Conservation (phyloP, 192 early-diverging fungal genomes). For the Gamsiella multidivaricata region DNA sequence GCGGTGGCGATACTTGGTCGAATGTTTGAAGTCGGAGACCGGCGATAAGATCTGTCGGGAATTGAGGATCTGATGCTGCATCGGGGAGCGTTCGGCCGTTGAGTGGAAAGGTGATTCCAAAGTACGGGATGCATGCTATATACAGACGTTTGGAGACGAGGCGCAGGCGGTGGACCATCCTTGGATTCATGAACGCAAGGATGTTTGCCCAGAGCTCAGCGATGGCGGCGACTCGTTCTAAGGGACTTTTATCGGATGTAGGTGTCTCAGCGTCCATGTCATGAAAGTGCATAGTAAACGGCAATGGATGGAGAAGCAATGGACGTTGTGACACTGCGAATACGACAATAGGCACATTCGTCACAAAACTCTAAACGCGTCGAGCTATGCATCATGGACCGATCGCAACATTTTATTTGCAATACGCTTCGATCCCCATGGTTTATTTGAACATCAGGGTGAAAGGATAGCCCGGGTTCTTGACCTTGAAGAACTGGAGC, state of each 20-base stretch:
- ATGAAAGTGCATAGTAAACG: too few species aligned
- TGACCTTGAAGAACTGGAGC: conserved; percentile 73
- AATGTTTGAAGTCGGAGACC: conserved; percentile 1
- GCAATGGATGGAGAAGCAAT: too few species aligned
- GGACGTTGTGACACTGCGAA: too few species aligned
- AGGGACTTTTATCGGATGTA: background rate
- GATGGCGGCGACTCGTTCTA: conserved; percentile 20
- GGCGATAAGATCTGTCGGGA: conserved; percentile 3
- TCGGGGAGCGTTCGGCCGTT: background rate
- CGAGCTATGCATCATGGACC: too few species aligned
- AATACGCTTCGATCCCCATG: too few species aligned
- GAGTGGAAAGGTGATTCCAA: conserved; percentile 1
- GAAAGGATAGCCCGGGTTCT: conserved; percentile 83
- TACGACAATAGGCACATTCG: too few species aligned
- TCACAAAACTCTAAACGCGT: too few species aligned
- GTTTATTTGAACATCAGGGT: conserved; percentile 56
- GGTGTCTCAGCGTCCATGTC: background rate
- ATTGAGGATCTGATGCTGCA: background rate
- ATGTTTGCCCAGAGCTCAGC: conserved; percentile 23
- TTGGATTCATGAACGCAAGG: conserved; percentile 1
- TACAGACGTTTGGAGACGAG: conserved; percentile 27
- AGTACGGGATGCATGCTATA: conserved; percentile 7
- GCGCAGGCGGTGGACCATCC: conserved; percentile 24
- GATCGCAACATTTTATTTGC: too few species aligned
- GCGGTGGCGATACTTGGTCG: conserved; percentile 14